Evolutionary conservation across 257 asterid genomes (phyloP).

Genomic region (Striga asiatica): DNA sequence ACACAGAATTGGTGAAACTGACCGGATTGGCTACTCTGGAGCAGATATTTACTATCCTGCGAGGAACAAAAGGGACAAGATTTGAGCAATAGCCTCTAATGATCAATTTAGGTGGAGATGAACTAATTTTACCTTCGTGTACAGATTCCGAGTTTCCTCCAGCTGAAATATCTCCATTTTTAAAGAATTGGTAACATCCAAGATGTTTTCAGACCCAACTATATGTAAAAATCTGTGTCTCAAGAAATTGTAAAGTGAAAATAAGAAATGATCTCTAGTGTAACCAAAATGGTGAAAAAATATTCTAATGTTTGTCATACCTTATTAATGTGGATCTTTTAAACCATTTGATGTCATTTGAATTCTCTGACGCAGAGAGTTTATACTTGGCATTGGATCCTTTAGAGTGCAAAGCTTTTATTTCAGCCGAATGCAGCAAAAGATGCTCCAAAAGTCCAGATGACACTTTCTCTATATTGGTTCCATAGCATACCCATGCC

Average conservation of each 20-base stretch:
- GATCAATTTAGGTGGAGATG: conserved; percentile 4
- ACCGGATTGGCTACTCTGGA: conserved; percentile 37
- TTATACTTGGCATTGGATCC: conserved; percentile 48
- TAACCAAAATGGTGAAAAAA: conserved; percentile 12
- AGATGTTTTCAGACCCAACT: conserved; percentile 47
- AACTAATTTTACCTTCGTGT: conserved; percentile 48
- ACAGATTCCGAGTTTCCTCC: conserved; percentile 61
- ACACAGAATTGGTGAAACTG: conserved; percentile 17
- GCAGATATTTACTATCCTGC: conserved; percentile 40
- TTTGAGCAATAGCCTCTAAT: conserved; percentile 4
- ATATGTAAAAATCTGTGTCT: conserved; percentile 57
- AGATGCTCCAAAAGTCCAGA: conserved; percentile 75
- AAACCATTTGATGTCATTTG: conserved; percentile 52
- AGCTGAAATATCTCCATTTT: conserved; percentile 81
- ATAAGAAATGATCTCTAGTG: conserved; percentile 10
- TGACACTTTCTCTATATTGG: conserved; percentile 42
- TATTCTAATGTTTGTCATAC: conserved; percentile 26
- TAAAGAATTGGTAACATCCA: conserved; percentile 34
- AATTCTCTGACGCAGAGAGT: conserved; percentile 38
- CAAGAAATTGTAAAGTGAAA: conserved; percentile 11
- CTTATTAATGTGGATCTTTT: conserved; percentile 63
- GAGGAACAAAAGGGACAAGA: conserved; percentile 6
- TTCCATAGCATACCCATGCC: conserved; percentile 35
- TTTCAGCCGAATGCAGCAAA: conserved; percentile 47
- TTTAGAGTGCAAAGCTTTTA: conserved; percentile 40